Evolutionary conservation across 208 protist species (phyloP), one percentile per base, ranked within the genome.

Genomic region (Lotmaria passim): DNA sequence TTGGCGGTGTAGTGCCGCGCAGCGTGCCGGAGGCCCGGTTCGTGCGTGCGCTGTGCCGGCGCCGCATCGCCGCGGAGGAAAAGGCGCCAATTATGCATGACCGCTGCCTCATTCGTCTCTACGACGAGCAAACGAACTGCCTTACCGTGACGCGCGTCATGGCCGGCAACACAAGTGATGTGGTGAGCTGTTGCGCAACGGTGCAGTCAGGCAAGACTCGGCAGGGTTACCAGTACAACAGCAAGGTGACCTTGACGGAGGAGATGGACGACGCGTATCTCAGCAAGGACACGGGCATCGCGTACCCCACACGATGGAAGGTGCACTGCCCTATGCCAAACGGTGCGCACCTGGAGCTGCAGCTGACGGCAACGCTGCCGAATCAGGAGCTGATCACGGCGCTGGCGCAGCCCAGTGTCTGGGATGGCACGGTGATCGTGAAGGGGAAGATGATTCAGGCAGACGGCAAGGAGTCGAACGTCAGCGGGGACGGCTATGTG

Each of bases 301-400:
- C 78, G 12, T 91, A 79, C 69, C 47, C 80, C 3, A 84, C 70
- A 10, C 21, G 58, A 36, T 91, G 77, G 79, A 70, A 34, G 17
- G 19, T 87, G 17, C 26, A 21, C 38, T 75, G 70, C 14, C 83
- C 81, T 2, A 73, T 71, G 36, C 46, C 58, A 23, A 69, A 86
- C 14, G 78, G 62, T 26, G 60, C 48, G 1, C 57, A 53, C n/a
- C 19, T 80, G 8, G 75, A 85, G 67, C 59, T 85, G 26, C 48
- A 33, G 21, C 28, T 91, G 10, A 63, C 55, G 33, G 81, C 70
- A 10, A 75, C 64, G 28, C 73, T 91, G 50, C 64, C 69, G 2
- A 59, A 82, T 28, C 86, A 91, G 61, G 83, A 91, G 75, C 78
- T 89, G 58, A 75, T 73, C 64, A 89, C 80, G 24, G 52, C 60